Percentiles rank a stretch among this genome's conserved stretches.
Conservation (phyloP, 139 green algal species). For the Chlorella sp. region DNA sequence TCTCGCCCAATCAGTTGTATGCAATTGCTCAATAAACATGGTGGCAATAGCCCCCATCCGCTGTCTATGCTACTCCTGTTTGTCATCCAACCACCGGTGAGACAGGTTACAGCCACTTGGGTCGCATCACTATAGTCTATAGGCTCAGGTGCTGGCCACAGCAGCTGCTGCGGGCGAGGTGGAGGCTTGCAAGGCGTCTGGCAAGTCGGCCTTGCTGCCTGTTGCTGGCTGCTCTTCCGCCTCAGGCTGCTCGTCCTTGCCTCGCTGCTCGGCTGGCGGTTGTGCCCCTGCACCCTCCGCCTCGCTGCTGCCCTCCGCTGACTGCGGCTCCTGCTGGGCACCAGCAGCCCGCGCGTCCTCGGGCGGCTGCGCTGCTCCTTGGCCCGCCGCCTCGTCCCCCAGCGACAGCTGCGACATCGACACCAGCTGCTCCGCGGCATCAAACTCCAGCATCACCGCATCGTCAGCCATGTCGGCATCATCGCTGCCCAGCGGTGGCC, state of each 20-base stretch:
- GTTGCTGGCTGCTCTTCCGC: background rate
- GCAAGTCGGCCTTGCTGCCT: background rate
- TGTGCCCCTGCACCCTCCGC: background rate
- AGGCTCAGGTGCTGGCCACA: too few relatives aligned
- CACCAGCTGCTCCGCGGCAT: constrained; percentile 37
- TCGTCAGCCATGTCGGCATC: constrained; percentile 42
- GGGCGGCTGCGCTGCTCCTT: background rate
- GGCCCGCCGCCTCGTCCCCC: background rate
- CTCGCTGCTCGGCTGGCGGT: background rate
- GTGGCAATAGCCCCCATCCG: too few relatives aligned
- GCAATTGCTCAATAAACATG: too few relatives aligned
- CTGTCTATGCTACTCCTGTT: too few relatives aligned
- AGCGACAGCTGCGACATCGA: constrained; percentile 12
- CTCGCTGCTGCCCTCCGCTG: background rate
- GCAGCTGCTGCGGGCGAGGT: too few relatives aligned
- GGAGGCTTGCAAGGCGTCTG: too few relatives aligned
- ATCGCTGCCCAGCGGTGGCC: constrained; percentile 22
- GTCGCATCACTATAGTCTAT: too few relatives aligned
- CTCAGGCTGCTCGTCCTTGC: too few relatives aligned
- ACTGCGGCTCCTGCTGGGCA: background rate
- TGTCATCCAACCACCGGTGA: too few relatives aligned
- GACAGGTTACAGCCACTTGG: too few relatives aligned
- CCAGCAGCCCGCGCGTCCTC: background rate
- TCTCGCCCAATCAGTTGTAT: too few relatives aligned
- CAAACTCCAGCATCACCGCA: constrained; percentile 44